Percentiles rank a stretch among this genome's conserved stretches.
phyloP scores from a whole-genome alignment of 1,284 basidiomycete species.

The Psilocybe mexicana region DNA sequence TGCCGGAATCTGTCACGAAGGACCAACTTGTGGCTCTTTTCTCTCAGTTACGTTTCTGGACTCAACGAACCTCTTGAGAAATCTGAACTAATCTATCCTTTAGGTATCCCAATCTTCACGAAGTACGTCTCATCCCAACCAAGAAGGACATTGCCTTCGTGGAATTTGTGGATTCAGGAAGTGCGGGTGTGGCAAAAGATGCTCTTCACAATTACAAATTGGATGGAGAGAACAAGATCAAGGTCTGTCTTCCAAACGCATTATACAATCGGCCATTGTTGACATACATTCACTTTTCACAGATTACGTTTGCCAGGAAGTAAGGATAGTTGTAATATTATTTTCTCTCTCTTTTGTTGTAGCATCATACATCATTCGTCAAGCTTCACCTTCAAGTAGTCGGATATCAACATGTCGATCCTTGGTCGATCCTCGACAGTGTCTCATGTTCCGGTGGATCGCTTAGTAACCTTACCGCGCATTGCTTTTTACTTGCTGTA shows the following conservation, averaged over 20 bases:
- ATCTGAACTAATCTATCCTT: constrained; percentile 4
- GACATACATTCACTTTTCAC: constrained; percentile 2
- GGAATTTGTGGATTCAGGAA: constrained; percentile 89
- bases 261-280: not conserved
- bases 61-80: not conserved
- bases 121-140: constrained; percentile 95
- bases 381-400: not conserved
- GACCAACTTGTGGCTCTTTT: constrained; percentile 88
- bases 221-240: constrained; percentile 96
- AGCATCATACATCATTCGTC: constrained; percentile 16
- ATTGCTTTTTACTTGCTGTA: too few species aligned
- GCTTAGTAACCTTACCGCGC: too few species aligned
- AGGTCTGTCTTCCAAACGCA: constrained; percentile 49
- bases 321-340: constrained; percentile 22
- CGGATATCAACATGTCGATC: not conserved
- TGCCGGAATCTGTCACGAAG: constrained; percentile 89
- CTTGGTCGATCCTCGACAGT: not conserved
- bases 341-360: constrained; percentile 18
- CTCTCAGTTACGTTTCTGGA: constrained; percentile 64
- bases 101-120: constrained; percentile 89
- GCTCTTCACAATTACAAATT: constrained; percentile 95
- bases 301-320: constrained; percentile 47
- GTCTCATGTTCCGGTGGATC: too few species aligned
- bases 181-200: constrained; percentile 89
- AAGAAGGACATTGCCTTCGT: constrained; percentile 97